Evolutionary conservation across 495 filamentous ascomycete species (phyloP), one percentile per base, ranked within the genome.

Genomic region (Neurospora sp.): DNA sequence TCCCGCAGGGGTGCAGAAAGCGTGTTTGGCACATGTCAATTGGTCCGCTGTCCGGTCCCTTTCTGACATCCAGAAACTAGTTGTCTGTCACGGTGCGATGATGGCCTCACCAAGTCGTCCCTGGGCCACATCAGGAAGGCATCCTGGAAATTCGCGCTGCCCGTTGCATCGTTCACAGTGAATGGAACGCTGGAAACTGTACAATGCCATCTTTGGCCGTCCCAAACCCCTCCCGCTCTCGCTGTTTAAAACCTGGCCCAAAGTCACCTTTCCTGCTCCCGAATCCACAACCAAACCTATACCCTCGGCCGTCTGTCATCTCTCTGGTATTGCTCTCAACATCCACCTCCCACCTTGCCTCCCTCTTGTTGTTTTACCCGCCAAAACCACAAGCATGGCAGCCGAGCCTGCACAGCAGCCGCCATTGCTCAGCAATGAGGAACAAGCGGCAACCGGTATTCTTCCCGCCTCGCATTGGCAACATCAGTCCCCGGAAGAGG

Each of bases 401-500:
- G 14, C 54, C 14, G 1, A 35, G 14, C 12, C 27, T 66, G 14
- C 54, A 35, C 54, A 66, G 27, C 54, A 18, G 31, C 2, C 2
- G 54, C 54, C 54, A 16, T 37, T 66, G 27, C 54, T 66, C 12
- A 66, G 27, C 54, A 66, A 16, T 18, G 54, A 66, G 27, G 54
- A 66, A 14, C 54, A 66, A 37, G 4, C 54, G 7, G 14, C 54
- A 1, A 7, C 18, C 20, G 71, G 48, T 12, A 72, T 72, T 69
- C 71, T 72, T 38, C 71, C 71, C 1, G 18, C 71, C 31, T 38
- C 66, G 7, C 71, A 72, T 38, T 72, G 71, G 71, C 27, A 66
- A 4, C 54, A 66, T 27, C 27, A 35, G 14, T 3, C 23, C 27
- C 35, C 54, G 0, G 3, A 18, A 18, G 54, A 66, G 27, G 54